Conservation (phyloP, 257 asterid species). For the Lithospermum erythrorhizon region DNA sequence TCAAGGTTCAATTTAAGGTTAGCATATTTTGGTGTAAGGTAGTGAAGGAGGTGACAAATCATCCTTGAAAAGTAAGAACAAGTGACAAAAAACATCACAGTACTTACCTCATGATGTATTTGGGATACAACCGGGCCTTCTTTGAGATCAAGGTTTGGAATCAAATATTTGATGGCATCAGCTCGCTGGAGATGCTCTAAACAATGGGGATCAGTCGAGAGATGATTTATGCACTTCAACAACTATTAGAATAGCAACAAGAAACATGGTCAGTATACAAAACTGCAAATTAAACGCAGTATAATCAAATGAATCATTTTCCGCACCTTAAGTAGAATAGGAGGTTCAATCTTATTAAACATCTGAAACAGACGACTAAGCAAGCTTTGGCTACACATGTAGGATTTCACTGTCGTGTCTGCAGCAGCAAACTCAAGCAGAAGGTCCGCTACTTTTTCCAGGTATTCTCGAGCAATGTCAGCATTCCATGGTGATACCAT, state of each 20-base stretch:
- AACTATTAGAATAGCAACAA: slow-evolving; percentile 32
- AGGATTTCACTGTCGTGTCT: slow-evolving; percentile 78
- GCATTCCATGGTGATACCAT: slow-evolving; percentile 92
- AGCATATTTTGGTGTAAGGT: no score
- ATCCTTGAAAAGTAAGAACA: no score
- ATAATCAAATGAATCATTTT: slow-evolving; percentile 5
- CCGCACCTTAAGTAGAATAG: slow-evolving; percentile 83
- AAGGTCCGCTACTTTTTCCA: slow-evolving; percentile 95
- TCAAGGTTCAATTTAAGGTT: no score
- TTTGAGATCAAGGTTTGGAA: slow-evolving; percentile 92
- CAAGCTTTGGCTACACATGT: slow-evolving; percentile 95
- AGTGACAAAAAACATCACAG: no score
- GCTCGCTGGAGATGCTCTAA: slow-evolving; percentile 95
- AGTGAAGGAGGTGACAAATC: no score
- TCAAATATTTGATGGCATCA: slow-evolving; percentile 87
- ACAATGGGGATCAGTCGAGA: slow-evolving; percentile 95
- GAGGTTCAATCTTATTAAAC: slow-evolving; percentile 93
- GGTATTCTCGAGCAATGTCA: slow-evolving; percentile 88
- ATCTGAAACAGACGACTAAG: slow-evolving; percentile 95
- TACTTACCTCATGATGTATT: slow-evolving; percentile 86
- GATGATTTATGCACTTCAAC: slow-evolving; percentile 84
- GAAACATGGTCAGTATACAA: slow-evolving; percentile 1
- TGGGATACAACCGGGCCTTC: slow-evolving; percentile 80
- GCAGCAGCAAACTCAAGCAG: slow-evolving; percentile 91
- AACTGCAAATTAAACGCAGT: slow-evolving; percentile 8